A percentile compares a stretch with the other conserved stretches of the same genome.
These are phyloP conservation scores for Penicillium sclerotiorum DNA, from an alignment of 2,329 filamentous ascomycete genomes.

Conservation along the genomic window DNA sequence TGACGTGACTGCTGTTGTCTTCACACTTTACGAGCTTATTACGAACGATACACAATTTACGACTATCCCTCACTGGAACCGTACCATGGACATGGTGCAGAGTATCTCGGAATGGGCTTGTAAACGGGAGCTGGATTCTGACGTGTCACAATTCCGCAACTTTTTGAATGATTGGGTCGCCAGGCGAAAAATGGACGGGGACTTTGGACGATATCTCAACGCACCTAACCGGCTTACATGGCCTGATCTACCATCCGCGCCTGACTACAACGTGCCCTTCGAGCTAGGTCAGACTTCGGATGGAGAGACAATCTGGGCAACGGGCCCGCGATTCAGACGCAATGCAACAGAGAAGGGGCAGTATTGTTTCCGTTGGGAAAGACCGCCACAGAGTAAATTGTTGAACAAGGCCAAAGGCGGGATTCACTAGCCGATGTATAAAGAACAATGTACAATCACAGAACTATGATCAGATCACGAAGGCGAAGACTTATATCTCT, in stretches of 20 bases:
- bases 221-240: slow-evolving; percentile 18
- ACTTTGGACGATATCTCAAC: slow-evolving; percentile 22
- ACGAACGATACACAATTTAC: slow-evolving; percentile 28
- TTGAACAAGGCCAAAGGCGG: neutral
- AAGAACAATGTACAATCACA: no score
- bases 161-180: slow-evolving; percentile 23
- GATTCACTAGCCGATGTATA: no score
- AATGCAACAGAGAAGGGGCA: slow-evolving; percentile 17
- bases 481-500: no score
- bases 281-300: neutral
- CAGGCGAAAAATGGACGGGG: slow-evolving; percentile 7
- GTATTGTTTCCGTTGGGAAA: slow-evolving; percentile 24
- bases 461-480: no score
- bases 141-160: slow-evolving; percentile 19
- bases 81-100: slow-evolving; percentile 25
- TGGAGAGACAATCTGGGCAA: neutral
- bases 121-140: slow-evolving; percentile 19
- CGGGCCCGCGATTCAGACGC: neutral
- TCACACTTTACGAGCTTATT: slow-evolving; percentile 32
- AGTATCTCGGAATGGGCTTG: slow-evolving; percentile 17
- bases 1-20: slow-evolving; percentile 27
- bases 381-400: slow-evolving; percentile 12
- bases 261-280: neutral
- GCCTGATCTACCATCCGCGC: slow-evolving; percentile 14
- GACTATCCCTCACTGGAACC: slow-evolving; percentile 26